phyloP scores from a whole-genome alignment of 2,329 filamentous ascomycete species.

The Cercospora sp. region DNA sequence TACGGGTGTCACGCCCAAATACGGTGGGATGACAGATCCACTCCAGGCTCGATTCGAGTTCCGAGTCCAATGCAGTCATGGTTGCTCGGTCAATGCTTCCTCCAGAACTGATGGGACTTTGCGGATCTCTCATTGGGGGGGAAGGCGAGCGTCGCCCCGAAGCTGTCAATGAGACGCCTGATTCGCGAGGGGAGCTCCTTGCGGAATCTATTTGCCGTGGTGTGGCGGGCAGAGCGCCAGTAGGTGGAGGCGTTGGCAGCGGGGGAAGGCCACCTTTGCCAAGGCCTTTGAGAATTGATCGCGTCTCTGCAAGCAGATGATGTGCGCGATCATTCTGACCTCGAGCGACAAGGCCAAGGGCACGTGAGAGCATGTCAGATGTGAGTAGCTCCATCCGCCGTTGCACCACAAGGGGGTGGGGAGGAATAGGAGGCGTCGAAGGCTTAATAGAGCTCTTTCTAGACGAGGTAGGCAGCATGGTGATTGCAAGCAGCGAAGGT shows the following conservation, averaged over 20 bases:
- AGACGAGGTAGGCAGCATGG: constrained; percentile 73
- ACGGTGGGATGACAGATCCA: constrained; percentile 98
- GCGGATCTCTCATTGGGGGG: constrained; percentile 30
- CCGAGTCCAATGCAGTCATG: constrained; percentile 83
- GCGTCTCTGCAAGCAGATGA: constrained; percentile 87
- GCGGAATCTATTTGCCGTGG: constrained; percentile 27
- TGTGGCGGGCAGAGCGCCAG: constrained; percentile 42
- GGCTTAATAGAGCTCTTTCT: constrained; percentile 42
- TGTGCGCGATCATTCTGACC: constrained; percentile 93
- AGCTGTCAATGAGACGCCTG: constrained; percentile 24
- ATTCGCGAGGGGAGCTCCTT: constrained; percentile 25
- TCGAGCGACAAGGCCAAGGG: constrained; percentile 83
- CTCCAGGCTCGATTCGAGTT: constrained; percentile 86
- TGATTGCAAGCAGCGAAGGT: constrained; percentile 89
- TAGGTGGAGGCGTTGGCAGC: constrained; percentile 63
- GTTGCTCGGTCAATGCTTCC: constrained; percentile 77
- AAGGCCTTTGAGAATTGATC: constrained; percentile 91
- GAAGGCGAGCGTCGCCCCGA: constrained; percentile 43
- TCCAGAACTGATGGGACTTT: constrained; percentile 58
- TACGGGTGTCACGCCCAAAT: constrained; percentile 89
- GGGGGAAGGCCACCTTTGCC: constrained; percentile 93
- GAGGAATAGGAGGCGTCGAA: constrained; percentile 78
- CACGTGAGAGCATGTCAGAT: constrained; percentile 94
- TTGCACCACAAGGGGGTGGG: constrained; percentile 92
- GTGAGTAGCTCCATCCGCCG: constrained; percentile 96